phyloP scores from a whole-genome alignment of 139 green algal species.

The Ettlia oleoabundans region DNA sequence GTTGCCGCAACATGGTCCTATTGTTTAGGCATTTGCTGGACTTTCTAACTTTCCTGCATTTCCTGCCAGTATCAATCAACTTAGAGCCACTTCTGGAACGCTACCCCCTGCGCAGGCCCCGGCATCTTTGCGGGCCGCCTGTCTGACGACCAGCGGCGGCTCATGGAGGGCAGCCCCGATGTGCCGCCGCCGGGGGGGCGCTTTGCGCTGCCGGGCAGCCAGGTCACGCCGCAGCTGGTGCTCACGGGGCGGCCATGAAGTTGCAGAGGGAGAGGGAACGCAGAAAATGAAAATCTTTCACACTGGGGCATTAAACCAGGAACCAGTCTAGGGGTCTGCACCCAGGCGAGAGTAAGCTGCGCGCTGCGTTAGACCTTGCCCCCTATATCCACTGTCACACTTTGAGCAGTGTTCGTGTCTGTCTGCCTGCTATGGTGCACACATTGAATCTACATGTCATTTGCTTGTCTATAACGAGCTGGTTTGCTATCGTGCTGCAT shows the following conservation, averaged over 20 bases:
- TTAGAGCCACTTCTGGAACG: not conserved
- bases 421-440: no score
- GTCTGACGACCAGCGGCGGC: slow-evolving; percentile 52
- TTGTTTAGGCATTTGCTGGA: no score
- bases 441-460: no score
- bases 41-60: no score
- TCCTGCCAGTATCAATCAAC: slow-evolving; percentile 31
- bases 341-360: no score
- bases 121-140: slow-evolving; percentile 68
- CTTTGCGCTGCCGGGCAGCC: slow-evolving; percentile 19
- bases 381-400: no score
- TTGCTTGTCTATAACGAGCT: no score
- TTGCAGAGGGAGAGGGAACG: not conserved
- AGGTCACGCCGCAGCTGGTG: slow-evolving; percentile 27
- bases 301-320: not conserved
- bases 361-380: no score
- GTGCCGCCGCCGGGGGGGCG: slow-evolving; percentile 45
- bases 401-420: no score
- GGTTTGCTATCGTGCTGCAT: no score
- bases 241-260: slow-evolving; percentile 10
- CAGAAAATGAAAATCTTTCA: not conserved
- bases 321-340: not conserved
- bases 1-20: no score
- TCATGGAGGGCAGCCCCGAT: slow-evolving; percentile 45
- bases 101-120: slow-evolving; percentile 20